A percentile compares a stretch with the other conserved stretches of the same genome.
Evolutionary conservation across 2,329 filamentous ascomycete species (phyloP).

Genomic region (Clonostachys byssicola): DNA sequence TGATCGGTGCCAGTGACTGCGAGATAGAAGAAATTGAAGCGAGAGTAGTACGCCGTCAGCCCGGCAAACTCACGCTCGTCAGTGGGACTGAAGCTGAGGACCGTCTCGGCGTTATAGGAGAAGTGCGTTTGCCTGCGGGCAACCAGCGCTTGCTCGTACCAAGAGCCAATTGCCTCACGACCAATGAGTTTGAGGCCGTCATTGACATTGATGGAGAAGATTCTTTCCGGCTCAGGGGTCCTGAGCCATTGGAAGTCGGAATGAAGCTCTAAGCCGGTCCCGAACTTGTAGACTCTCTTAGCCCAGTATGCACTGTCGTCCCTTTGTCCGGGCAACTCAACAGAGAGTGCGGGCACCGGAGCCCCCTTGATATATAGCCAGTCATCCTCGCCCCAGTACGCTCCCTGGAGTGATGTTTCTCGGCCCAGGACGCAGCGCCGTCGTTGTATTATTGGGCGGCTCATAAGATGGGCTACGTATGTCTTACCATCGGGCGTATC

Average conservation of each 20-base stretch:
- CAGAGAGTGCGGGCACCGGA: constrained; percentile 46
- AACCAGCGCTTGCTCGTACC: constrained; percentile 55
- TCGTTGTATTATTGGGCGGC: constrained; percentile 44
- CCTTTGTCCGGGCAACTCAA: constrained; percentile 41
- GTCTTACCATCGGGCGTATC: constrained; percentile 47
- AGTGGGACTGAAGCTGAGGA: constrained; percentile 44
- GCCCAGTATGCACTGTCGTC: constrained; percentile 46
- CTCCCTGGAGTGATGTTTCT: constrained; percentile 55
- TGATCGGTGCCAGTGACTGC: constrained; percentile 50
- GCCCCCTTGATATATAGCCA: constrained; percentile 62
- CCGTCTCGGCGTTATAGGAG: constrained; percentile 56
- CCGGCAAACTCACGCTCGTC: constrained; percentile 60
- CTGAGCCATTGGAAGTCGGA: constrained; percentile 55
- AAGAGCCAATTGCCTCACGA: constrained; percentile 49
- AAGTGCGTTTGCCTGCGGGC: constrained; percentile 54
- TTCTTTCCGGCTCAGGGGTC: constrained; percentile 49
- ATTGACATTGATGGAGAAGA: constrained; percentile 32
- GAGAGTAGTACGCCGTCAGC: constrained; percentile 57
- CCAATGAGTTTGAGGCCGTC: constrained; percentile 40
- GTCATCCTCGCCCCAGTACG: constrained; percentile 52
- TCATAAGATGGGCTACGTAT: constrained; percentile 48
- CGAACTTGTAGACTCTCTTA: constrained; percentile 41
- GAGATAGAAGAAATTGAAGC: constrained; percentile 63
- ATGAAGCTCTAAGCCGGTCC: constrained; percentile 27
- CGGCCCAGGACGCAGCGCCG: constrained; percentile 49